Base-by-base conservation (phyloP, 2,329 filamentous ascomycete genomes). In the Arthroderma sp. region DNA sequence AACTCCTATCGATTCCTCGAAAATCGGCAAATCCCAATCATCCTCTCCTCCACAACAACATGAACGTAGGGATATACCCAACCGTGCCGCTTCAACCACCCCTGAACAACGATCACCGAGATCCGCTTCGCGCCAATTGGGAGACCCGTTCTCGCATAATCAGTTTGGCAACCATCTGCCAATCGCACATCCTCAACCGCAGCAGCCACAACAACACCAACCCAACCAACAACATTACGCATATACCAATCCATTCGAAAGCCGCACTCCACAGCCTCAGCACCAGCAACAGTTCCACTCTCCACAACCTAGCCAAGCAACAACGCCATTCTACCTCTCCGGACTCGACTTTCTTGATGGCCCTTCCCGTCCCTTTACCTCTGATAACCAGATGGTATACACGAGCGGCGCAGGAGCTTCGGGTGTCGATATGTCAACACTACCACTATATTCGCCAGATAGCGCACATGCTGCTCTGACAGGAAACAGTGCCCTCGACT, bases 341-440 rank as follows among this genome's bases (percentile, higher is more conserved):
- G 75, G 79, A 54, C 73, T 81, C 13, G 78, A 81, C 62, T 81
- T 82, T 65, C 67, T 81, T 13, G 76, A 81, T 60, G 74, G 76
- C 49, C 76, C 77, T 59, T 70, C 76, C 9, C 58, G 35, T 4
- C 19, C 31, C 5, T 51, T 31, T 51, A 41, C 31, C 11, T 41
- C 52, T 3, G 54, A 55, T 31, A 55, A 44, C 25, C 51, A 37
- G 7, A 25, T 28, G 9, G 39, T 55, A 4, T 55, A 55, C 38
- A 43, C 54, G 11, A 44, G 21, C 19, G 39, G 37, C 15, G 21
- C 38, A 9, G 54, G 23, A 28, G n/a, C 5, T 37, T 19, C 21
- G 15, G 37, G 31, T 15, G 38, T 43, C 19, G 23, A 56, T 38
- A 28, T 56, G 13, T 23, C 54, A 6, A 56, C 9, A 15, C 19